Base-by-base conservation (phyloP, 345 rosid genomes). In the Geranium rotundifolium region DNA sequence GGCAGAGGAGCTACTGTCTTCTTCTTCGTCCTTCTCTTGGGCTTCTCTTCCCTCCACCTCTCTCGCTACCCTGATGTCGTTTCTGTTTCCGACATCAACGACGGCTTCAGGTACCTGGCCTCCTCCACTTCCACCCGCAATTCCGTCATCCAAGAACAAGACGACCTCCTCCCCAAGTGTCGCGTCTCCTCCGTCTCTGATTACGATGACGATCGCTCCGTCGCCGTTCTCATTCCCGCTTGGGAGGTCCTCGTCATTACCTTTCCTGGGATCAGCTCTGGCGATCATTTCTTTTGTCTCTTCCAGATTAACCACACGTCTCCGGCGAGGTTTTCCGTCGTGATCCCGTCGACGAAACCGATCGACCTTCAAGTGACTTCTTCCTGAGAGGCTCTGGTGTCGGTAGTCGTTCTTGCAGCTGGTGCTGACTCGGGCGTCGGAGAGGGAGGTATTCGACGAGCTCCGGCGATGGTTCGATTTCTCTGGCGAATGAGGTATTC, bases 161-260 rank as follows among this genome's bases (percentile, higher is more conserved):
- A 64, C 0, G 71, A 39, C 49, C 66, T 13, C 2, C 31, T 15
- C 49, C 46, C 59, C 12, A 27, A 15, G 6, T 39, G 49, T 17
- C 68, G 10, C 6, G 67, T 69, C 5, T 65, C 65, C 12, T n/a
- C n/a, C n/a, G n/a, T n/a, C n/a, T n/a, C n/a, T n/a, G n/a, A n/a
- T n/a, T n/a, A n/a, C n/a, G n/a, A n/a, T n/a, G n/a, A n/a, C n/a
- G 63, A 41, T 41, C 50, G 9, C 12, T 1, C 89, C 5, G 81
- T 73, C 8, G 76, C 89, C 7, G 61, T 92, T 67, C 80, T 92
- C 12, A 67, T 89, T 49, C 89, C 95, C 0, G 89, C 70, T 29
- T 92, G 98, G 96, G 88, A 84, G 71, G 81, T 87, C 37, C 75
- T 89, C 18, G 70, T 83, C 13, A 66, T 89, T 54, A 75, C 67